Conservation (phyloP, 306 rosid species). For the Mucuna pruriens region DNA sequence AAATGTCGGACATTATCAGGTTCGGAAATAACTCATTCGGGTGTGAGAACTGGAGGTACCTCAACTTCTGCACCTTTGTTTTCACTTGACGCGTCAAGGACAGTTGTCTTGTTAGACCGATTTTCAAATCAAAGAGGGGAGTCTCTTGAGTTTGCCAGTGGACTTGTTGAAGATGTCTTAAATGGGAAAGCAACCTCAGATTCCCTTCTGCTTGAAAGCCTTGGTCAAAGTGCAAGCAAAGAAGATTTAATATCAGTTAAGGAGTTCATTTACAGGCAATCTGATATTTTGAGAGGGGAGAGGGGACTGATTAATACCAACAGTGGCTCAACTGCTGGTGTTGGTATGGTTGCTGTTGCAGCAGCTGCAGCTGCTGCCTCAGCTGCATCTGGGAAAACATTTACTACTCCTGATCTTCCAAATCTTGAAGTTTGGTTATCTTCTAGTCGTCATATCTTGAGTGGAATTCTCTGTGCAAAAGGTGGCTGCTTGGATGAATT, state of each 20-base stretch:
- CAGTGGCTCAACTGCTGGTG: slow-evolving; percentile 77
- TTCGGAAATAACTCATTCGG: slow-evolving; percentile 69
- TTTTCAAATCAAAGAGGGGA: slow-evolving; percentile 65
- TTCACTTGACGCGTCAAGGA: slow-evolving; percentile 88
- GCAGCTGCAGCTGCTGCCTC: slow-evolving; percentile 94
- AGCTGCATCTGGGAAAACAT: slow-evolving; percentile 75
- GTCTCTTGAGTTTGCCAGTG: slow-evolving; percentile 77
- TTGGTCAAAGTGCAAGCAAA: slow-evolving; percentile 66
- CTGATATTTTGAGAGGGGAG: slow-evolving; percentile 86
- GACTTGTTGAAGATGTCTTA: slow-evolving; percentile 79
- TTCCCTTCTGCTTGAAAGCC: slow-evolving; percentile 86
- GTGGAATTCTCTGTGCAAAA: slow-evolving; percentile 78
- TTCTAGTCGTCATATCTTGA: slow-evolving; percentile 72
- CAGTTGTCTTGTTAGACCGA: slow-evolving; percentile 76
- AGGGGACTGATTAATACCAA: slow-evolving; percentile 70
- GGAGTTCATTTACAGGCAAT: slow-evolving; percentile 86
- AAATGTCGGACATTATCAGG: slow-evolving; percentile 75
- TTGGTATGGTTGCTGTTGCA: slow-evolving; percentile 91
- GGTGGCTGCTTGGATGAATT: slow-evolving; percentile 76
- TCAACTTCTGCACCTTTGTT: slow-evolving; percentile 69
- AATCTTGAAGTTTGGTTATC: slow-evolving; percentile 81
- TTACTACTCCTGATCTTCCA: slow-evolving; percentile 80
- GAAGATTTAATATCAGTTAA: slow-evolving; percentile 77
- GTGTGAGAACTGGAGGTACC: slow-evolving; percentile 63
- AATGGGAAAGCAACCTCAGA: slow-evolving; percentile 85